Evolutionary conservation across 2,329 filamentous ascomycete species (phyloP), one percentile per base, ranked within the genome.

Genomic region (Delphinella strobiligena): DNA sequence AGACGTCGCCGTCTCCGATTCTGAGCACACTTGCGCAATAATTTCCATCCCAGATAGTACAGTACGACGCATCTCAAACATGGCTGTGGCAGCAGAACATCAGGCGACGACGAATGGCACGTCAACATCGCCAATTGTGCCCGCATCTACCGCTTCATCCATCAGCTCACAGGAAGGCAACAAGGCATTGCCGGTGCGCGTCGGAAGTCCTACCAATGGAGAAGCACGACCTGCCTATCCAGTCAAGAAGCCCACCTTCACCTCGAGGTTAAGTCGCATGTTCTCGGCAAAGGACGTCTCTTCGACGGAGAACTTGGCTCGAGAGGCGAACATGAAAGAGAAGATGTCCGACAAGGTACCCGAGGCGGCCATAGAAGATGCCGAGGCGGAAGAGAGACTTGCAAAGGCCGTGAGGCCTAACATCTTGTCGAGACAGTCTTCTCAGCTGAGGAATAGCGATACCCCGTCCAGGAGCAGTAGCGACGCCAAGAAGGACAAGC

Each of bases 261-360:
- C 54, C 29, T 51, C 55, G 33, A 58, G 61, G 12, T 45, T 64
- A 19, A 58, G 53, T 45, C 58, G 61, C 45, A 64, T 64, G 60
- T 64, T 64, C 48, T 61, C 59, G 27, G 50, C 56, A 19, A 54
- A 54, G 31, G 60, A 59, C 24, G 32, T 43, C 24, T 45, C 45
- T 29, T 27, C 7, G 7, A 42, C 44, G 17, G 16, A 24, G 4
- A 30, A 22, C 10, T 17, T 42, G 19, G 46, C 46, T 37, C 38
- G 27, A 42, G 50, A 47, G 49, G 51, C 19, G 15, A 40, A 40
- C 24, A 30, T 35, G n/a, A 44, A 42, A 29, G 45, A 51, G 30
- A 45, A 44, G 33, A 19, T 51, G 19, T 42, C 44, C 19, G 55
- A 54, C 19, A 52, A 51, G 34, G 50, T 55, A 3, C 45, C 53